These are phyloP conservation scores for Voacanga thouarsii DNA, from an alignment of 257 asterid genomes.

Conservation along the genomic window DNA sequence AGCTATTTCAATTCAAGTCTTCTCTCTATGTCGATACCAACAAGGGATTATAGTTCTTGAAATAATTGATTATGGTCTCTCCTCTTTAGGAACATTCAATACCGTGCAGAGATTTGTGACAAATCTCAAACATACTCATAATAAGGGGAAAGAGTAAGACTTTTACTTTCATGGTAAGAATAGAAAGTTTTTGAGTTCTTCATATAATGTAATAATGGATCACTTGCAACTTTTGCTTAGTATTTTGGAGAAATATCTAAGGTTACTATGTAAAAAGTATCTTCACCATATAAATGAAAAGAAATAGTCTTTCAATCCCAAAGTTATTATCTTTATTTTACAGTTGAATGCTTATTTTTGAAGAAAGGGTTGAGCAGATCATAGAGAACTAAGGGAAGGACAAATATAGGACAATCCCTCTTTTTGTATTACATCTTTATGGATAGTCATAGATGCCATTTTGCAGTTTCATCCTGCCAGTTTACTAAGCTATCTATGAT, in stretches of 20 bases:
- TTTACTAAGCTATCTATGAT: too few relatives aligned
- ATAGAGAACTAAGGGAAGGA: too few relatives aligned
- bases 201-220: constrained; percentile 8
- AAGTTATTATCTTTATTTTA: neutral
- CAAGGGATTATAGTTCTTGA: neutral
- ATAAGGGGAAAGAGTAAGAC: neutral
- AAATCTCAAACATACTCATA: constrained; percentile 24
- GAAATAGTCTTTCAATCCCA: neutral
- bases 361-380: neutral
- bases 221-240: constrained; percentile 8
- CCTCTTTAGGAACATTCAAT: neutral
- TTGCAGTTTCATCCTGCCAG: neutral
- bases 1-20: neutral
- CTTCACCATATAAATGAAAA: neutral
- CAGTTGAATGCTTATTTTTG: neutral
- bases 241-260: constrained; percentile 1
- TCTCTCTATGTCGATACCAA: neutral
- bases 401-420: too few relatives aligned
- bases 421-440: too few relatives aligned
- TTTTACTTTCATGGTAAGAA: constrained; percentile 4
- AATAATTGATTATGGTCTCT: neutral
- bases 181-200: neutral
- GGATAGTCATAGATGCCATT: neutral
- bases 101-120: constrained; percentile 13
- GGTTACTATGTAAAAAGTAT: neutral